phyloP scores from a whole-genome alignment of 2,329 filamentous ascomycete genomes.

The Colletotrichum cuscutae region DNA sequence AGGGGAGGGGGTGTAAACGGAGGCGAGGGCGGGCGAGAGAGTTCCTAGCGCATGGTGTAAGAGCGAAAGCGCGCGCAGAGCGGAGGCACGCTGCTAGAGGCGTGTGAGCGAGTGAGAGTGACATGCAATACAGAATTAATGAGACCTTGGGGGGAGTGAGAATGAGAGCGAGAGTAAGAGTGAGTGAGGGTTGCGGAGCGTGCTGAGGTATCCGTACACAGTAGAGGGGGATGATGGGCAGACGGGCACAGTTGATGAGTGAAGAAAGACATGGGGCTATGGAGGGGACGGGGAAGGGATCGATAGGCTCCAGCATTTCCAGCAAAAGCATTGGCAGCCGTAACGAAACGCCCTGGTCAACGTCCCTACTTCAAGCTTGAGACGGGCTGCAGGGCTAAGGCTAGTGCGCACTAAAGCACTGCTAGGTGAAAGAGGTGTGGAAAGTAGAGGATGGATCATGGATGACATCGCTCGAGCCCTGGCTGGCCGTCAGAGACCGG shows the following conservation, averaged over 20 bases:
- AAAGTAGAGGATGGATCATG: slow-evolving; percentile 18
- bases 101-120: slow-evolving; percentile 12
- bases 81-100: background rate
- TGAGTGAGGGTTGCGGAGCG: background rate
- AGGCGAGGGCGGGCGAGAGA: background rate
- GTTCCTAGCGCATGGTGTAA: background rate
- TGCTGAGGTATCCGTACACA: too few species aligned
- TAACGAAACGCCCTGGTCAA: slow-evolving; percentile 24
- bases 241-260: slow-evolving; percentile 18
- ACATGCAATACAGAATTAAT: slow-evolving; percentile 6
- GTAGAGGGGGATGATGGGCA: slow-evolving; percentile 12
- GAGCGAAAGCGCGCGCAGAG: background rate
- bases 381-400: slow-evolving; percentile 29
- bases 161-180: background rate
- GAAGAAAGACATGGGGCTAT: slow-evolving; percentile 37
- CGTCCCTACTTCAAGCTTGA: slow-evolving; percentile 21
- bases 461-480: slow-evolving; percentile 28
- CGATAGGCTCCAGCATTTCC: slow-evolving; percentile 41
- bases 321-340: slow-evolving; percentile 33
- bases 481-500: slow-evolving; percentile 16
- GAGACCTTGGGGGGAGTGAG: slow-evolving; percentile 18
- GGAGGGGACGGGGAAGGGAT: slow-evolving; percentile 44
- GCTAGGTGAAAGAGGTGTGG: slow-evolving; percentile 4
- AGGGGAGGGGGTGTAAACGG: slow-evolving; percentile 8
- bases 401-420: slow-evolving; percentile 5